Base-by-base conservation (phyloP, 1,284 basidiomycete species). In the Caloboletus firmus region DNA sequence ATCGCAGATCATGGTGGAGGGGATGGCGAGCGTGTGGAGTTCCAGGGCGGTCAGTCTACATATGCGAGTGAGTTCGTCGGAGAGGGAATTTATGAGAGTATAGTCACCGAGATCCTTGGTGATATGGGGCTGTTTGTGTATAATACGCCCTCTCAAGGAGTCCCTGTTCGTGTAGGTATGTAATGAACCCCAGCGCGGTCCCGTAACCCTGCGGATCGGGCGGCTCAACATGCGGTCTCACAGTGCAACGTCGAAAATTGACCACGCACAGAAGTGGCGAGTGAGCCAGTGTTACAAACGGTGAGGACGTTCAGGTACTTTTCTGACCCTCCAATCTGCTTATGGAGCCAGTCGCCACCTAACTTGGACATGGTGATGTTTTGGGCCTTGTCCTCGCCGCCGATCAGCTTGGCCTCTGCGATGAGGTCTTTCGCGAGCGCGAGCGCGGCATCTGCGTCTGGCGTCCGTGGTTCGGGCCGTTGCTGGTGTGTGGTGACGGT, bases 221-320 rank as follows among this genome's bases (percentile, higher is more conserved):
- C 4, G 34, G 8, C 31, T 62, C 49, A 57, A 24, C 13, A 40
- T 30, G 13, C 11, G 20, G 40, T 37, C 32, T 35, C 42, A 45
- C 24, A 40, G 39, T 36, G 42, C 40, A 17, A 15, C 3, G 18
- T 17, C 9, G 40, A 52, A 43, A 53, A 51, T 39, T 45, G 35
- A 22, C 22, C 17, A 51, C 87, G 56, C 60, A 93, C 92, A 37
- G 92, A 94, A 18, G 93, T 96, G 2, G 94, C 94, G 56, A 97
- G 78, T 26, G 89, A 92, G 18, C 94, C 94, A 18, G 94, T 96
- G 72, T 97, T 97, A 77, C 94, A 97, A n/a, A 96, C 92, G 5
- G 93, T 96, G 69, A 96, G 76, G 26, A 95, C 82, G 66, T 91
- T 92, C 54, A 95, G 70, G 50, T 72, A 74, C 56, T 75, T 73